A percentile compares a stretch with the other conserved stretches of the same genome.
Conservation (phyloP, 345 rosid species). For the Turnera subulata region DNA sequence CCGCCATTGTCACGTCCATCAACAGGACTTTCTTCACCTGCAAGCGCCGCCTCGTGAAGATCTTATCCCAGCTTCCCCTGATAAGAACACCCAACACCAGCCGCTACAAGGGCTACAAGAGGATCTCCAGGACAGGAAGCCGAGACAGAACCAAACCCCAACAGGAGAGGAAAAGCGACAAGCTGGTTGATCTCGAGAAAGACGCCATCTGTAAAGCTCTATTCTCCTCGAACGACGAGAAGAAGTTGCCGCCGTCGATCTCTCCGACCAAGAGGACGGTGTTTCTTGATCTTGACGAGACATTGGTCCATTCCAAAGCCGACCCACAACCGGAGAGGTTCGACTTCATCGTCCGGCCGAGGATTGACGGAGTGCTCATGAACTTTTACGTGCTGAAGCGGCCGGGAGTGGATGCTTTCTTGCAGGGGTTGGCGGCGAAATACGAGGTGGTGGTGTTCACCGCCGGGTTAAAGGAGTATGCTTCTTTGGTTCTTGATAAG, state of each 20-base stretch:
- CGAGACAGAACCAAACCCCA: not conserved
- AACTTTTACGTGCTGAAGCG: conserved; percentile 79
- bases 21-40: conserved; percentile 58
- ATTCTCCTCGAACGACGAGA: conserved; percentile 14
- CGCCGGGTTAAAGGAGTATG: conserved; percentile 80
- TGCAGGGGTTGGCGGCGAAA: conserved; percentile 47
- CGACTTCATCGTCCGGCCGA: conserved; percentile 66
- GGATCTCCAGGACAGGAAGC: conserved; percentile 27
- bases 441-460: conserved; percentile 82
- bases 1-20: conserved; percentile 50
- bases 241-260: conserved; percentile 34
- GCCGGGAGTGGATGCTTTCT: conserved; percentile 73
- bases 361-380: conserved; percentile 52
- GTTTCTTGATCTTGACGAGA: conserved; percentile 91
- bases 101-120: conserved; percentile 48
- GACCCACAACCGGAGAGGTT: conserved; percentile 58
- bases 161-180: not conserved
- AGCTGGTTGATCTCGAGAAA: not conserved
- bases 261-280: conserved; percentile 44
- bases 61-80: conserved; percentile 53
- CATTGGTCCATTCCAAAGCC: conserved; percentile 70
- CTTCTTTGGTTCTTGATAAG: conserved; percentile 62
- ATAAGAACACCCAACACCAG: conserved; percentile 33
- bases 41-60: conserved; percentile 56
- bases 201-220: conserved; percentile 23